Evolutionary conservation across 257 asterid genomes (phyloP), one percentile per base, ranked within the genome.

Genomic region (Paraleonurus japonicus): DNA sequence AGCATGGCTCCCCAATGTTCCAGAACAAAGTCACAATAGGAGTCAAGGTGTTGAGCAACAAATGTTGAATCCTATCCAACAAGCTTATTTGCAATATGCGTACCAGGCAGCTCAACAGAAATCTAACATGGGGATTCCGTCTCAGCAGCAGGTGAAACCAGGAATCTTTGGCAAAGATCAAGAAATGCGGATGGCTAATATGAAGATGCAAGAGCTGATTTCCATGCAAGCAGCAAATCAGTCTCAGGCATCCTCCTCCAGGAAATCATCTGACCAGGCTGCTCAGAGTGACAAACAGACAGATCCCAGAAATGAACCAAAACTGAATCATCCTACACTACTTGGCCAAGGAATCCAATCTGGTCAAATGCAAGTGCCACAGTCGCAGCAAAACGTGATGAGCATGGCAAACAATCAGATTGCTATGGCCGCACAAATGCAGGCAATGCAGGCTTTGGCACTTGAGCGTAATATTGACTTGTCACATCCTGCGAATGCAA

Each of bases 401-500:
- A 87, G 69, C 82, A 83, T 87, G 84, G 39, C 86, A 4, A 86
- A 79, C 83, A 92, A 81, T 73, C 86, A 81, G 47, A 76, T 85
- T 64, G 79, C 90, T 69, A 79, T 92, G 88, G 96, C 95, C 74
- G 95, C 95, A 57, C 97, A 88, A 78, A 80, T 90, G 97, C 99
- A 91, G 76, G 90, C 96, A 50, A 78, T 90, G 79, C 96, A 94
- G 82, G 96, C 96, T 63, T 78, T 92, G 84, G 99, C 97, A 6
- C 87, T 80, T 74, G 99, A 92, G 71, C 97, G 86, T 81, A 89
- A 87, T 77, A 89, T 95, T 79, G 98, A 95, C 78, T 85, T 92
- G 81, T 88, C 98, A 47, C 78, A 83, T 79, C 99, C 99, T 71
- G 92, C 94, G 37, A 90, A 88, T 86, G 98, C 96, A 60, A 85